Evolutionary conservation across 306 rosid species (phyloP).

Genomic region (Pterocarpus santalinus): DNA sequence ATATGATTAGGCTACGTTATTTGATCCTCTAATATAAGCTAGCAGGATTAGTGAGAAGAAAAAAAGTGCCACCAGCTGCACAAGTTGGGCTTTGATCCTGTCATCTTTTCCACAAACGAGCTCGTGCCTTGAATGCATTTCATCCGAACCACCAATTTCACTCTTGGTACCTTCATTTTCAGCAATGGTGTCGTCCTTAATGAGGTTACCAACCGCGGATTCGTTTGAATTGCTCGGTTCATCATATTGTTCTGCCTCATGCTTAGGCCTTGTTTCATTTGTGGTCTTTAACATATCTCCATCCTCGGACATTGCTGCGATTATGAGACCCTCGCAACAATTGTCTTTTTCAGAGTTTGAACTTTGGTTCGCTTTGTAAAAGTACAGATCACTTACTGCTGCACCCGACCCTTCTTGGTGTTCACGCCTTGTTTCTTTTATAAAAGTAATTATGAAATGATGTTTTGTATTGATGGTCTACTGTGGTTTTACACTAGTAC

Average conservation of each 20-base stretch:
- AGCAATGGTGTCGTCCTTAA: slow-evolving; percentile 3
- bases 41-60: slow-evolving; percentile 37
- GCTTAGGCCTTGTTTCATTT: neutral
- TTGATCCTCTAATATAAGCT: slow-evolving; percentile 29
- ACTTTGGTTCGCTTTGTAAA: too few relatives aligned
- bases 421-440: slow-evolving; percentile 3
- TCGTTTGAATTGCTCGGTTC: slow-evolving; percentile 14
- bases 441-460: too few relatives aligned
- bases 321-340: too few relatives aligned
- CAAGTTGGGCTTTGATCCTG: slow-evolving; percentile 20
- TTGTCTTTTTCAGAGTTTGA: too few relatives aligned
- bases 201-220: neutral
- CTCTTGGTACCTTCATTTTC: slow-evolving; percentile 15
- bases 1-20: neutral
- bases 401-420: too few relatives aligned
- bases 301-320: too few relatives aligned
- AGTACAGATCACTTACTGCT: too few relatives aligned
- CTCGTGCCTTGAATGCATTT: neutral
- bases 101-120: neutral
- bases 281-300: too few relatives aligned
- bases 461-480: too few relatives aligned
- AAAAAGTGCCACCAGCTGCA: slow-evolving; percentile 36
- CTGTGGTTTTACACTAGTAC: too few relatives aligned
- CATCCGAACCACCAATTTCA: slow-evolving; percentile 7
- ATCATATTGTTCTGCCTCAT: slow-evolving; percentile 29